Evolutionary conservation across 768 basidiomycete genomes (phyloP), one percentile per base, ranked within the genome.

Genomic region (Hygrocybe punicea): DNA sequence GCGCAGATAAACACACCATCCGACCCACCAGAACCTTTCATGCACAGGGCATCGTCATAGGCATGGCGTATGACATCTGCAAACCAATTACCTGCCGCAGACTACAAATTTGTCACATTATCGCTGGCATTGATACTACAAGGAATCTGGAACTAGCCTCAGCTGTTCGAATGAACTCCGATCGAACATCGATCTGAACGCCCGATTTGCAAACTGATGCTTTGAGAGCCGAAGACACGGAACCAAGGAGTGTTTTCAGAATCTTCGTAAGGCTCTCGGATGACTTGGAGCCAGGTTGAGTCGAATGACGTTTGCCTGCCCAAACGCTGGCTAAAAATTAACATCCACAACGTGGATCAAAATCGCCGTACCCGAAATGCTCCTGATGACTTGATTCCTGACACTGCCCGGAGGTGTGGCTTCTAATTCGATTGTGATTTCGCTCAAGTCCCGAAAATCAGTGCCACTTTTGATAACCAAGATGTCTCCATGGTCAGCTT

Each of bases 371-470:
- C 91, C 91, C 57, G 73, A 77, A 47, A 92, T 76, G 24, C 73
- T 67, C 51, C 71, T 81, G 62, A 96, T 84, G 3, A 88, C 72
- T 63, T 84, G 86, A 44, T 67, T 76, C 60, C 93, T 78, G 10
- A 89, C 71, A 62, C 84, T 86, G 1, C 84, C 85, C 29, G 75
- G 66, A 1, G 88, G 81, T 1, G 85, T 78, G 50, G 82, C 73
- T 24, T 75, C 72, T 13, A 95, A 73, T 55, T 84, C 83, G 19
- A 96, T 71, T 0, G 71, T 76, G 44, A 93, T 73, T 58, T 91
- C 89, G 51, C 90, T 91, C 34, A 95, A 73, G 60, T 95, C 92
- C 36, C 89, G 82, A 66, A 96, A 96, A 71, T 96, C 92, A 2
- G 86, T 89, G 7, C 93, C 93, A 65, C 90, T 93, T 71, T 95